Base-by-base conservation (phyloP, 805 yeast genomes). In the Ogataea trehalophila region DNA sequence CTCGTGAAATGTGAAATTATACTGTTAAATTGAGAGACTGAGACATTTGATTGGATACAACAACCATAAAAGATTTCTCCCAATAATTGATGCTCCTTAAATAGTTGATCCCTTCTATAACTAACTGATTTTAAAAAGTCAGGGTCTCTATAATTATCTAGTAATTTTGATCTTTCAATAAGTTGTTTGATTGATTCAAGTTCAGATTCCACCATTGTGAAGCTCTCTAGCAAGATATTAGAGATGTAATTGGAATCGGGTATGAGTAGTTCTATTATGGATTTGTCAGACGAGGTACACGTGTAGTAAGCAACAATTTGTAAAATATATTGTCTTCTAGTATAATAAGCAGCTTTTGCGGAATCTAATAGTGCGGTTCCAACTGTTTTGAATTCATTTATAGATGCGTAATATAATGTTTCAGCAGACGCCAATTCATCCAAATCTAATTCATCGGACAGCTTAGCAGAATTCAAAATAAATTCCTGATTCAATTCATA, bases 371-470 rank as follows among this genome's bases (percentile, higher is more conserved):
- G 61, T 2, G 73, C 67, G 0, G 74, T 68, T 1, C 85, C 85
- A 23, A 77, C 69, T 11, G 67, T 68, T 6, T 50, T 46, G 8
- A 49, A 42, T 56, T 59, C 66, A 50, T 58, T 63, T 44, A 57
- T 68, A 22, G 62, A 62, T 4, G 89, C 76, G 50, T 66, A 62
- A 43, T 69, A 76, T 2, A 91, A 71, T 26, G 87, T 60, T 59
- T 89, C 87, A 1, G 95, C 94, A 1, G 87, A 77, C 2, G 77
- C 71, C 29, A 86, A 44, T 62, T 92, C 97, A 64, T 92, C 95
- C 44, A 92, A 69, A 43, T 86, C 72, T 44, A 92, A 71, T 36
- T 80, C 81, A 52, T 81, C 87, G 0, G 91, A 70, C 16, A 85
- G 59, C 22, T 72, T 70, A 5, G 81, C 70, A 0, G 89, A 76